A percentile compares a stretch with the other conserved stretches of the same genome.
Conservation (phyloP, 2,329 filamentous ascomycete species). For the Fonsecaea pugnacius region DNA sequence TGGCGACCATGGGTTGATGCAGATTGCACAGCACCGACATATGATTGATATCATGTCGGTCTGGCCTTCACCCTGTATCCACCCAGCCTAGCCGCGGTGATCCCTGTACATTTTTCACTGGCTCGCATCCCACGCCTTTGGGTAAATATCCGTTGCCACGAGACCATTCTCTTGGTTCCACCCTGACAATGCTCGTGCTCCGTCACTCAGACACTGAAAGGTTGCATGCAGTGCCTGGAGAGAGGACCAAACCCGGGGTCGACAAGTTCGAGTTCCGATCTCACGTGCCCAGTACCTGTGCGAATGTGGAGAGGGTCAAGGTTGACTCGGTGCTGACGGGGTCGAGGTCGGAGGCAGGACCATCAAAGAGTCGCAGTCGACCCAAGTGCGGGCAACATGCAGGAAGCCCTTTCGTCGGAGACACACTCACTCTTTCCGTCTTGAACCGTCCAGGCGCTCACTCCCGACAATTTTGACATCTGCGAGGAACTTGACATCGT, state of each 20-base stretch:
- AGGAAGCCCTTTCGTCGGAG: not conserved
- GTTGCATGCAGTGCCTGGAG: not conserved
- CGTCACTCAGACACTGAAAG: not conserved
- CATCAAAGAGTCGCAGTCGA: not conserved
- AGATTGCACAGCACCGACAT: not conserved
- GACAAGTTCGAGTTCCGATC: too few species aligned
- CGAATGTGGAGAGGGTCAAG: not conserved
- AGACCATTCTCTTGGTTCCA: conserved; percentile 2
- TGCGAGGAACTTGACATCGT: not conserved
- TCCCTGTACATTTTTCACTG: not conserved
- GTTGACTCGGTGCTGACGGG: not conserved
- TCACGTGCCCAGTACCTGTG: not conserved
- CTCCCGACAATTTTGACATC: not conserved
- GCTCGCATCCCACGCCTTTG: conserved; percentile 3
- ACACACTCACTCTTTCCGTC: not conserved
- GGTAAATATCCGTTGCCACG: not conserved
- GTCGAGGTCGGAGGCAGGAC: not conserved
- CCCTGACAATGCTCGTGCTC: not conserved
- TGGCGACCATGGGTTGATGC: not conserved
- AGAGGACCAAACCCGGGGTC: not conserved
- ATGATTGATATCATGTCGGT: not conserved
- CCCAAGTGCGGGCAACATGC: not conserved
- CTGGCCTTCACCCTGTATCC: not conserved
- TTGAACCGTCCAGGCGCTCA: not conserved
- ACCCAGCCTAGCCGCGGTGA: not conserved